Evolutionary conservation across 257 asterid genomes (phyloP).

Genomic region (Primulina huaijiensis): DNA sequence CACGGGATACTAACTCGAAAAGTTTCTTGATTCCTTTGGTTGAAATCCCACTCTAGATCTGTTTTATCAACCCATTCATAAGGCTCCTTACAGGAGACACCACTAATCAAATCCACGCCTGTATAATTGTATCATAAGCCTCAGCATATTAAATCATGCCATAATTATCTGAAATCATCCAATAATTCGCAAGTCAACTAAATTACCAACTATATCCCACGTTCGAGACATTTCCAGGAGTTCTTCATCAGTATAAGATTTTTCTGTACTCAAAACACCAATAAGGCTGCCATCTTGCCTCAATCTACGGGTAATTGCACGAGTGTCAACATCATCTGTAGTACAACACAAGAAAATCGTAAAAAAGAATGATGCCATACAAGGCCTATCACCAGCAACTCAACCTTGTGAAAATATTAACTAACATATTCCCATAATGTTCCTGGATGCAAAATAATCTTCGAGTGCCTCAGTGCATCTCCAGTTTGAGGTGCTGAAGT

Average conservation of each 20-base stretch:
- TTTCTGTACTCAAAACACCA: slow-evolving; percentile 88
- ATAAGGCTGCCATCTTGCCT: slow-evolving; percentile 95
- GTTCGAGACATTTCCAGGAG: slow-evolving; percentile 68
- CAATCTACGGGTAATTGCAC: slow-evolving; percentile 86
- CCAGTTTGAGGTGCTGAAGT: slow-evolving; percentile 82
- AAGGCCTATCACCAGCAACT: slow-evolving; percentile 11
- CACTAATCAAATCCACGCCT: slow-evolving; percentile 93
- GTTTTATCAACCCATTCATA: slow-evolving; percentile 77
- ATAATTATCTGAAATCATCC: neutral
- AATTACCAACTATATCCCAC: slow-evolving; percentile 84
- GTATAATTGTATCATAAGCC: slow-evolving; percentile 27
- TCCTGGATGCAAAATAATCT: slow-evolving; percentile 84
- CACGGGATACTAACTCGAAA: slow-evolving; percentile 46
- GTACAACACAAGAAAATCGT: slow-evolving; percentile 25
- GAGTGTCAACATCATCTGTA: slow-evolving; percentile 94
- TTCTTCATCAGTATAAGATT: slow-evolving; percentile 69
- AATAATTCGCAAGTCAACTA: slow-evolving; percentile 14
- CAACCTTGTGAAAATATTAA: slow-evolving; percentile 24
- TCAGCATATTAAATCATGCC: slow-evolving; percentile 4
- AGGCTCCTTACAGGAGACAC: slow-evolving; percentile 77
- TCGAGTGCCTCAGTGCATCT: slow-evolving; percentile 73
- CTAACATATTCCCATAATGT: slow-evolving; percentile 94
- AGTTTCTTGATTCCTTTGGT: slow-evolving; percentile 41
- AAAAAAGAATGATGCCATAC: slow-evolving; percentile 9
- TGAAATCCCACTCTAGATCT: slow-evolving; percentile 65